These are phyloP conservation scores for Tylopilus orsonianus DNA, from an alignment of 1,284 basidiomycete species.

Conservation along the genomic window DNA sequence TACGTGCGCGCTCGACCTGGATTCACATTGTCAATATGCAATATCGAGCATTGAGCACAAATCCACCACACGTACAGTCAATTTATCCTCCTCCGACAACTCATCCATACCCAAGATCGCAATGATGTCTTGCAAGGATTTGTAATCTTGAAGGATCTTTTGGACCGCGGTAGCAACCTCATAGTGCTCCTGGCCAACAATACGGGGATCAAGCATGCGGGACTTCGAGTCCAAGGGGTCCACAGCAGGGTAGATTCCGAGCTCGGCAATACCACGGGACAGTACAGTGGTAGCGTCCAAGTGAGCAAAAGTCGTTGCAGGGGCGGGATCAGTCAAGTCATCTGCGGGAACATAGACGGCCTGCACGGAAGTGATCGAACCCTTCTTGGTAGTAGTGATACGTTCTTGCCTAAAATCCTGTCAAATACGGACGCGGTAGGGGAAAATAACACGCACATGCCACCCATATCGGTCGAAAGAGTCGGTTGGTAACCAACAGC, in stretches of 20 bases:
- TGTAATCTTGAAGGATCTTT: conserved; percentile 99
- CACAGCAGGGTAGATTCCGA: conserved; percentile 99
- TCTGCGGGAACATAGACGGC: conserved; percentile 99
- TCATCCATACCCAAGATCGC: conserved; percentile 99
- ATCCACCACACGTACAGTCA: conserved; percentile 68
- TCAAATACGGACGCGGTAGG: conserved; percentile 15
- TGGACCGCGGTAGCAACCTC: conserved; percentile 93
- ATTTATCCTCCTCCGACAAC: conserved; percentile 99
- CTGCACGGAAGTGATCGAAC: conserved; percentile 99
- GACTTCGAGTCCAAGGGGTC: conserved; percentile 99
- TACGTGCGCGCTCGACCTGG: conserved; percentile 86
- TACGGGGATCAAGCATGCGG: conserved; percentile 99
- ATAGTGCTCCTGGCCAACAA: conserved; percentile 93
- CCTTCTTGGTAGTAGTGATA: conserved; percentile 99
- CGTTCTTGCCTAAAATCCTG: conserved; percentile 77
- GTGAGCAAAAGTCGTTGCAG: conserved; percentile 99
- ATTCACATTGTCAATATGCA: conserved; percentile 8
- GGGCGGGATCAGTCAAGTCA: conserved; percentile 99
- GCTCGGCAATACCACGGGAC: conserved; percentile 98
- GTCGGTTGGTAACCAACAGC: conserved; percentile 99
- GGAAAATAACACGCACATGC: conserved; percentile 71
- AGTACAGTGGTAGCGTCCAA: conserved; percentile 99
- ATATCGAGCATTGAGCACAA: not conserved
- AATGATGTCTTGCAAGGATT: conserved; percentile 97
- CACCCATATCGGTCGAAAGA: conserved; percentile 99